Evolutionary conservation across 441 rosid species (phyloP).

Genomic region (Omphalea diandra): DNA sequence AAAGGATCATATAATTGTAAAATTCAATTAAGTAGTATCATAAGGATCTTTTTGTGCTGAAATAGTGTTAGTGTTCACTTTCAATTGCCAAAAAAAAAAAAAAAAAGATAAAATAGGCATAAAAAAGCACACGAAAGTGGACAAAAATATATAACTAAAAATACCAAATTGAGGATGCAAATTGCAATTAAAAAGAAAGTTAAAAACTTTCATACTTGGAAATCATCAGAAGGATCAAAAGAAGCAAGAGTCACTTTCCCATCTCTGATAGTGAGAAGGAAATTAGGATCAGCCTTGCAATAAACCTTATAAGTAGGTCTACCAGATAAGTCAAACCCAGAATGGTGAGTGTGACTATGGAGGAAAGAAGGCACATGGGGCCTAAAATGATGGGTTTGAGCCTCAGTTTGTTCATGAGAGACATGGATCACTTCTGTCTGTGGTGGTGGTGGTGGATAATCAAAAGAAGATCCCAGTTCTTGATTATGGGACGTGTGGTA

Average conservation of each 20-base stretch:
- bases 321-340: constrained; percentile 36
- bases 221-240: constrained; percentile 55
- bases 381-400: constrained; percentile 30
- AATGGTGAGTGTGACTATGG: constrained; percentile 32
- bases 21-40: neutral
- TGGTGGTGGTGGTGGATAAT: constrained; percentile 34
- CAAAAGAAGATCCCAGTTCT: constrained; percentile 2
- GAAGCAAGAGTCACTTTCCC: constrained; percentile 60
- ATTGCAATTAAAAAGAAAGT: constrained; percentile 6
- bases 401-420: constrained; percentile 34
- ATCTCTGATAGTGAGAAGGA: constrained; percentile 55
- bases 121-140: neutral
- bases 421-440: constrained; percentile 42
- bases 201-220: constrained; percentile 40
- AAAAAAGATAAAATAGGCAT: neutral
- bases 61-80: too few relatives aligned
- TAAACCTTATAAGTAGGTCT: constrained; percentile 56
- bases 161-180: constrained; percentile 2
- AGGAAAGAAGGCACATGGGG: constrained; percentile 43
- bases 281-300: constrained; percentile 62
- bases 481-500: constrained; percentile 27
- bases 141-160: neutral
- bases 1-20: neutral
- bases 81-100: neutral
- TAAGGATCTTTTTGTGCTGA: neutral